phyloP scores from a whole-genome alignment of 352 stramenopile genomes.

The Globisporangium cederbergense region DNA sequence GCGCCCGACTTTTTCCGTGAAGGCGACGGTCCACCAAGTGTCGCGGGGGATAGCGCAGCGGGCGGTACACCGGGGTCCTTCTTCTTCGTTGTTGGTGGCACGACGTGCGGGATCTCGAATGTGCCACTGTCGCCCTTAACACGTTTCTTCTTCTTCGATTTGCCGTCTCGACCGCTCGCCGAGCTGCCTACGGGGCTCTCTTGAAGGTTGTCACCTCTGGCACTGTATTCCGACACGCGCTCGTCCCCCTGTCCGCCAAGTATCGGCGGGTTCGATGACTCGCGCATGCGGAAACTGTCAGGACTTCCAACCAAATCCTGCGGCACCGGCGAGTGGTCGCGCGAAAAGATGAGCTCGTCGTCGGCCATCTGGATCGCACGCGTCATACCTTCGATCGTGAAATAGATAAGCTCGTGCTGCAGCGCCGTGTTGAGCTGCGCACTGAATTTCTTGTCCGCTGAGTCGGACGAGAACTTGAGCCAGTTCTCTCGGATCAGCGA shows the following conservation, averaged over 20 bases:
- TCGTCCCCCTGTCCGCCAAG: background rate
- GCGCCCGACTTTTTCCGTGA: slow-evolving; percentile 15
- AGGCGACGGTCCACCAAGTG: slow-evolving; percentile 1
- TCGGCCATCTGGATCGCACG: slow-evolving; percentile 66
- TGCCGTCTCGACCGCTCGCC: slow-evolving; percentile 2
- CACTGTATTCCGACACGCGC: background rate
- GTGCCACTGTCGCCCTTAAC: slow-evolving; percentile 16
- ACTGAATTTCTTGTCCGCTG: slow-evolving; percentile 76
- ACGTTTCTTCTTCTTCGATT: slow-evolving; percentile 9
- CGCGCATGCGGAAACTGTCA: background rate
- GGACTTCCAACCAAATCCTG: slow-evolving; percentile 30
- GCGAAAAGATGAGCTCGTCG: slow-evolving; percentile 46
- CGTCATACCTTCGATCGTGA: slow-evolving; percentile 88
- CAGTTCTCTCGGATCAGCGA: slow-evolving; percentile 52
- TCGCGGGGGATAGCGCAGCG: slow-evolving; percentile 8
- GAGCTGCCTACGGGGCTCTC: background rate
- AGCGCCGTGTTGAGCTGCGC: slow-evolving; percentile 86
- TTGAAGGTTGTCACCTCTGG: background rate
- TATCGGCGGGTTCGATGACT: background rate
- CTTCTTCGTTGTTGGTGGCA: background rate
- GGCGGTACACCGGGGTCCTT: background rate
- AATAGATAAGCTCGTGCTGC: slow-evolving; percentile 87
- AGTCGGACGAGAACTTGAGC: slow-evolving; percentile 76
- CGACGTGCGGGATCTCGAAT: slow-evolving; percentile 16
- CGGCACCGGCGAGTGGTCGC: slow-evolving; percentile 39